Conservation (phyloP, 257 asterid species). For the Fraxinus cuspidata region DNA sequence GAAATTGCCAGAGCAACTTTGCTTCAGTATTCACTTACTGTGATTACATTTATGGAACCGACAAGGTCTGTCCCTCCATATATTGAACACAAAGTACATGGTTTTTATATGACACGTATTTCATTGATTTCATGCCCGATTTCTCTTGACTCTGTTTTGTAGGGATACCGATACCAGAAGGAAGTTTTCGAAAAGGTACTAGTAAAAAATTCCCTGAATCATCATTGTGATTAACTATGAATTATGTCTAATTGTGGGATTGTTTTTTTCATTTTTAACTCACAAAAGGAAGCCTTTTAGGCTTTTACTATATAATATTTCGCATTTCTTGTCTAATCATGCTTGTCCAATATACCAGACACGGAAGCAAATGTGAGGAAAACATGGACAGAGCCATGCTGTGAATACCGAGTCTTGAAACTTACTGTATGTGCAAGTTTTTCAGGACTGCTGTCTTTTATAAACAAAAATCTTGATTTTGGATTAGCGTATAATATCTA, state of each 20-base stretch:
- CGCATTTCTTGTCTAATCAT: neutral
- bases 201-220: neutral
- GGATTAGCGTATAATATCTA: neutral
- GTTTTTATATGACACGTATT: neutral
- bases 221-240: neutral
- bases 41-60: slow-evolving; percentile 68
- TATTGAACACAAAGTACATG: neutral
- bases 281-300: neutral
- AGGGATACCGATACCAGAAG: slow-evolving; percentile 67
- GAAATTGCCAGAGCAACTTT: slow-evolving; percentile 67
- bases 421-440: neutral
- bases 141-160: slow-evolving; percentile 6
- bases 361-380: slow-evolving; percentile 32
- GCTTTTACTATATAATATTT: neutral
- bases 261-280: neutral
- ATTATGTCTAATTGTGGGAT: neutral
- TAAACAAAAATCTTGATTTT: neutral
- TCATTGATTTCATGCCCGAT: neutral
- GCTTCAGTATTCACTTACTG: slow-evolving; percentile 83
- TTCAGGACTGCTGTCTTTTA: neutral
- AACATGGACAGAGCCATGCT: neutral
- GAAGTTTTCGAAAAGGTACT: slow-evolving; percentile 58
- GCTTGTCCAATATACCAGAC: slow-evolving; percentile 22
- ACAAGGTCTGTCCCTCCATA: slow-evolving; percentile 48
- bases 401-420: neutral